Base-by-base conservation (phyloP, 345 rosid species). In the Salix exigua region DNA sequence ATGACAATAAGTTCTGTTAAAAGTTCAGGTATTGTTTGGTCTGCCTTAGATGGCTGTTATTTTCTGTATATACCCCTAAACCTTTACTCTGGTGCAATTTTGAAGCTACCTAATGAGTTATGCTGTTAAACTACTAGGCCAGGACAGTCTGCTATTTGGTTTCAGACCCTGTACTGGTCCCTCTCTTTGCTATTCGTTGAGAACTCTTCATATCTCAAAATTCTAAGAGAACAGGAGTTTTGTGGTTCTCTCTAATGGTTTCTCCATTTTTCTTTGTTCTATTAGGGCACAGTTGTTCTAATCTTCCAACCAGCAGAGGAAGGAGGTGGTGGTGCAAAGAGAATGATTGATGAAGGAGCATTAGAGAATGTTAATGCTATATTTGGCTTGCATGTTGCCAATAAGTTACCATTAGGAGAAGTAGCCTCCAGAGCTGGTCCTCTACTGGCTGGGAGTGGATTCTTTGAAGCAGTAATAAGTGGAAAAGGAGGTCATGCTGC, bases 231-330 rank as follows among this genome's bases (percentile, higher is more conserved):
- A 46, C 18, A 14, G 51, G 51, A 46, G 18, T 16, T 14, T 46
- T 46, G 51, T 46, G 17, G 19, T 12, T 46, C 51, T 46, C 19
- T 30, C 31, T 50, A 42, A 46, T 28, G 19, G 42, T 69, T 12
- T 31, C 18, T 48, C 31, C 18, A 5, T 51, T 33, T 66, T 46
- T 75, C 53, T 37, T 66, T 53, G 31, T 63, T 66, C 61, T 58
- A 77, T 64, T 78, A 93, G 99, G 99, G 99, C 38, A 95, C 97
- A 17, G 88, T 93, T 72, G 82, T 88, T 77, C 90, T 91, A 30
- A 85, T 95, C 46, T 95, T 95, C 73, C 99, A 95, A 85, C 99
- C 99, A 63, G 97, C 97, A n/a, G 97, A 95, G 85, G 99, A 95
- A 90, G 97, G 97, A 73, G 90, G 94, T 16, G 97, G 91, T 25